Evolutionary conservation across 768 basidiomycete species (phyloP).

Genomic region (Amanita fuliginea): DNA sequence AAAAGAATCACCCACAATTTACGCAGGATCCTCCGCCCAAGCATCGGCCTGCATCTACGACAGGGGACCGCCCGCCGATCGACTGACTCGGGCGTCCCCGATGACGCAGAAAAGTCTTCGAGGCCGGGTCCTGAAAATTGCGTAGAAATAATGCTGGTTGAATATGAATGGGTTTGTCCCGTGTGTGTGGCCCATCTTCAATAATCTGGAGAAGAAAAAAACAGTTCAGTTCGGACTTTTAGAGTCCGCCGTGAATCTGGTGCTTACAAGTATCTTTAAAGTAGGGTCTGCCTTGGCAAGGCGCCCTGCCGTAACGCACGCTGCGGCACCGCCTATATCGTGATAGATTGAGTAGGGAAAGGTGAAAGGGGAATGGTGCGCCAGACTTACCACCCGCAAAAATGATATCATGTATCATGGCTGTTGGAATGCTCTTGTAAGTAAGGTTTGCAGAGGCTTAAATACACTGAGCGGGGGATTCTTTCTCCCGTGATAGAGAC

Average conservation of each 20-base stretch:
- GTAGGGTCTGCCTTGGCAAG: slow-evolving; percentile 41
- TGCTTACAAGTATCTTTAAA: slow-evolving; percentile 40
- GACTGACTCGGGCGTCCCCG: slow-evolving; percentile 30
- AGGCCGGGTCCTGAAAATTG: slow-evolving; percentile 24
- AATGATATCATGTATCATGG: slow-evolving; percentile 32
- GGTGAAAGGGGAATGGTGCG: not conserved
- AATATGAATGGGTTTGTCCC: slow-evolving; percentile 31
- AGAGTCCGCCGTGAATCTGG: not conserved
- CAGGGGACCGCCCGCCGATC: slow-evolving; percentile 28
- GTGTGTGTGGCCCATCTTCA: slow-evolving; percentile 45
- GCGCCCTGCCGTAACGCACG: slow-evolving; percentile 45
- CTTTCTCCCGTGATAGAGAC: too few relatives aligned
- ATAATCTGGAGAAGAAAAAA: slow-evolving; percentile 24
- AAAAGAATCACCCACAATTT: slow-evolving; percentile 31
- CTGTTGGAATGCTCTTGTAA: too few relatives aligned
- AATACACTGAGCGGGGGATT: too few relatives aligned
- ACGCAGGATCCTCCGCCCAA: slow-evolving; percentile 55
- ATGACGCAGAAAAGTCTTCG: slow-evolving; percentile 34
- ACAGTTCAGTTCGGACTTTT: not conserved
- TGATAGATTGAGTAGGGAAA: not conserved
- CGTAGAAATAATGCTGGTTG: slow-evolving; percentile 43
- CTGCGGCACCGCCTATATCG: slow-evolving; percentile 37
- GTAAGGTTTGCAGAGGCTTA: too few relatives aligned
- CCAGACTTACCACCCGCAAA: slow-evolving; percentile 40
- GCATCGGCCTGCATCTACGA: slow-evolving; percentile 35